Evolutionary conservation across 805 yeast genomes (phyloP).

Genomic region (Hanseniaspora meyeri): DNA sequence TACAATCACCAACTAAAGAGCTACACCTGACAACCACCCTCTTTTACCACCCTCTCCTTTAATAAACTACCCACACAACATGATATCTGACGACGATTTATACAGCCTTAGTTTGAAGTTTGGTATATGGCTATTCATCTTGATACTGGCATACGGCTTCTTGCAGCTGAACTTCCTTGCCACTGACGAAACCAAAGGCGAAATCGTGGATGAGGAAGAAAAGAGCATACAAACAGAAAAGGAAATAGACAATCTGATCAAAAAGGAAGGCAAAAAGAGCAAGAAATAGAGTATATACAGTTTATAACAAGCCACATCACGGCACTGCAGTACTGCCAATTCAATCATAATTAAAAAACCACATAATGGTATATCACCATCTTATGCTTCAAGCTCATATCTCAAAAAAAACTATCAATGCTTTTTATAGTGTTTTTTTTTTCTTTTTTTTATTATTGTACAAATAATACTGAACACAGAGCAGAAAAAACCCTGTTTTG

Average conservation of each 20-base stretch:
- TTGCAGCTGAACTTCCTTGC: not conserved
- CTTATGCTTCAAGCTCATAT: too few species aligned
- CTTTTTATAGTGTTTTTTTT: too few species aligned
- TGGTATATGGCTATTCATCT: constrained; percentile 1
- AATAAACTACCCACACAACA: not conserved
- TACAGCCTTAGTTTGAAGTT: constrained; percentile 6
- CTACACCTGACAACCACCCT: not conserved
- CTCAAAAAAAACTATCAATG: too few species aligned
- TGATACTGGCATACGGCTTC: constrained; percentile 2
- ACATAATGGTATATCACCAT: not conserved
- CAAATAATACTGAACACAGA: not conserved
- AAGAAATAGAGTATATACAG: not conserved
- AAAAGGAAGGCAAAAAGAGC: not conserved
- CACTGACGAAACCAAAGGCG: not conserved
- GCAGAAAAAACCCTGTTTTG: not conserved
- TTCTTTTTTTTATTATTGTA: too few species aligned
- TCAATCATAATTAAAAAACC: not conserved
- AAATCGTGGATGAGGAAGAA: not conserved
- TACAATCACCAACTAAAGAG: too few species aligned
- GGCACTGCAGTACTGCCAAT: too few species aligned
- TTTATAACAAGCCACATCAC: too few species aligned
- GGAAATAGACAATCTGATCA: not conserved
- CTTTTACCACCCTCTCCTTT: not conserved
- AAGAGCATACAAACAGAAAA: not conserved
- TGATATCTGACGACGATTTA: constrained; percentile 7